A percentile compares a stretch with the other conserved stretches of the same genome.
These are phyloP conservation scores for Chalciporus piperatus DNA, from an alignment of 768 basidiomycete species.

Conservation along the genomic window DNA sequence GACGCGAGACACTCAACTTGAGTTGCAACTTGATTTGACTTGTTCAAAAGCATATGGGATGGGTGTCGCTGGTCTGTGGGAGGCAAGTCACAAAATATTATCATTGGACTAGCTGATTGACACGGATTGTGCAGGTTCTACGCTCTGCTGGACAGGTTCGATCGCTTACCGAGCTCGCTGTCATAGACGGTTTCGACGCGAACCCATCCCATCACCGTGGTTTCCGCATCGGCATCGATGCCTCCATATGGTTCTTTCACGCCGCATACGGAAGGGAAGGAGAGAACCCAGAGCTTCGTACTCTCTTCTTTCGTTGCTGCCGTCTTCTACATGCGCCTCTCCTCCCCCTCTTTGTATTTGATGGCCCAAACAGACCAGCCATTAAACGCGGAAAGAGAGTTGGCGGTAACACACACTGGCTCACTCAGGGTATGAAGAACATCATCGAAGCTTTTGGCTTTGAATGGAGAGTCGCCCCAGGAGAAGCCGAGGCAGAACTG, in stretches of 20 bases:
- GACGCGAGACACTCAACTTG: not conserved
- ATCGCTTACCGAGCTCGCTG: conserved; percentile 74
- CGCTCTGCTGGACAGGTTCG: conserved; percentile 68
- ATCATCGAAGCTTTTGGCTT: conserved; percentile 81
- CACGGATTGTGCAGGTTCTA: conserved; percentile 44
- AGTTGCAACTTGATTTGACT: too few species aligned
- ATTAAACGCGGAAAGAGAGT: conserved; percentile 78
- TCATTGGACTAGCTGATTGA: conserved; percentile 15
- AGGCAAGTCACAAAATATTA: conserved; percentile 31
- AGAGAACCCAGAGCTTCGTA: conserved; percentile 84
- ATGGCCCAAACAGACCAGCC: conserved; percentile 80
- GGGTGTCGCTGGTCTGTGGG: conserved; percentile 52
- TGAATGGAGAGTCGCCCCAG: conserved; percentile 80
- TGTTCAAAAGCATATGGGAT: too few species aligned
- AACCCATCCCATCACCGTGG: conserved; percentile 67
- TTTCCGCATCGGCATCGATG: conserved; percentile 84
- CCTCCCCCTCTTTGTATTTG: conserved; percentile 88
- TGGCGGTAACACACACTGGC: conserved; percentile 57
- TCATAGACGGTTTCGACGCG: conserved; percentile 69
- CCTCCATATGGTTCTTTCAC: conserved; percentile 80
- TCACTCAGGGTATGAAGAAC: conserved; percentile 72
- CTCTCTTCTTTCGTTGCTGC: conserved; percentile 82
- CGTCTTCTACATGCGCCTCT: conserved; percentile 75
- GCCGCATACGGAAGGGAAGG: conserved; percentile 68
- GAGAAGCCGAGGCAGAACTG: conserved; percentile 93